Conservation (phyloP, 805 yeast species). For the Kazachstania psychrophila region DNA sequence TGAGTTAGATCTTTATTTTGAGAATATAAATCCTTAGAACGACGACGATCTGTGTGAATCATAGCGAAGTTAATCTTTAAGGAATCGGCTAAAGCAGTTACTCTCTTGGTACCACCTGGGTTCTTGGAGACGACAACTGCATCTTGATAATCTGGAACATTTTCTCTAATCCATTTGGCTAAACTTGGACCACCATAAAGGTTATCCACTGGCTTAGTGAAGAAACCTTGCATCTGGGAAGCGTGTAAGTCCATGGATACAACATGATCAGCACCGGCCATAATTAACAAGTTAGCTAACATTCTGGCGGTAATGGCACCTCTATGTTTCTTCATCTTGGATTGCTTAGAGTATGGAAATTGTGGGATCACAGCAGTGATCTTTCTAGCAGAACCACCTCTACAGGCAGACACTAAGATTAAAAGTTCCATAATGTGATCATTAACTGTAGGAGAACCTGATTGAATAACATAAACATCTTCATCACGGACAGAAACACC, state of each 20-base stretch:
- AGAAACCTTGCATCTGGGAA: constrained; percentile 98
- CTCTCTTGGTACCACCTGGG: constrained; percentile 98
- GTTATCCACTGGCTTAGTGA: constrained; percentile 94
- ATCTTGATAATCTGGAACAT: constrained; percentile 72
- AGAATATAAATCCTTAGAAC: constrained; percentile 56
- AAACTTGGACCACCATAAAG: constrained; percentile 92
- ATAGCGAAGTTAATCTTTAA: constrained; percentile 93
- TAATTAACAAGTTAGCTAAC: constrained; percentile 88
- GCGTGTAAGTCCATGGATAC: constrained; percentile 95
- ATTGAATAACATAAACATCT: constrained; percentile 88
- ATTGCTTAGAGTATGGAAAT: constrained; percentile 94
- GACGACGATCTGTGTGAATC: constrained; percentile 97
- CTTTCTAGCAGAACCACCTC: constrained; percentile 96
- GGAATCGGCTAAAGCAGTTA: constrained; percentile 95
- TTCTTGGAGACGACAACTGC: constrained; percentile 98
- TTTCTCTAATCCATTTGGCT: constrained; percentile 91
- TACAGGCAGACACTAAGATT: constrained; percentile 88
- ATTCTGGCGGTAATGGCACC: constrained; percentile 98
- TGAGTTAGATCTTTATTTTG: constrained; percentile 33
- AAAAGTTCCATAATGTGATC: constrained; percentile 95
- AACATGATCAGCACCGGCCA: constrained; percentile 99
- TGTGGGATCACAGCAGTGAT: constrained; percentile 95
- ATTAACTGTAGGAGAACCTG: constrained; percentile 78
- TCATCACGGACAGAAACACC: constrained; percentile 95
- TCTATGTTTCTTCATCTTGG: constrained; percentile 97